Percentiles rank a stretch among this genome's conserved stretches.
phyloP scores from a whole-genome alignment of 345 rosid species.

The Aquilaria sinensis region DNA sequence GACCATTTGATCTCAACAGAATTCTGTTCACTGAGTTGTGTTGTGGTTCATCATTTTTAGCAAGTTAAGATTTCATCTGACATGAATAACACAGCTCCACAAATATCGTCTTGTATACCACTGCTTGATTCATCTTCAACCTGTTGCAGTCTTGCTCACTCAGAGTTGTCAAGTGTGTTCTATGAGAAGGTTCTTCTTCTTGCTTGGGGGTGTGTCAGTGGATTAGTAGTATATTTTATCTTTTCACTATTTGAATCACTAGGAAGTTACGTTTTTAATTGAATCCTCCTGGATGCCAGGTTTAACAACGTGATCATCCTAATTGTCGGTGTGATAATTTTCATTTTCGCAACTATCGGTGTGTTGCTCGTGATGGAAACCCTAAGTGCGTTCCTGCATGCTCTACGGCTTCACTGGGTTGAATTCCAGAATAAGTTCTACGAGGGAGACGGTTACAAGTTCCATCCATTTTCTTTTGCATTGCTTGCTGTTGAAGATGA shows the following conservation, averaged over 20 bases:
- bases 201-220: constrained; percentile 69
- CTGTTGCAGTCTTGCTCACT: constrained; percentile 82
- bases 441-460: constrained; percentile 94
- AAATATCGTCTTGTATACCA: too few species aligned
- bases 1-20: too few species aligned
- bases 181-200: constrained; percentile 93
- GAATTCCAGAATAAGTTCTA: constrained; percentile 96
- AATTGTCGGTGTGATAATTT: constrained; percentile 59
- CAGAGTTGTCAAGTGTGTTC: constrained; percentile 88
- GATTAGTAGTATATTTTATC: too few species aligned
- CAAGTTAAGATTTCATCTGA: too few species aligned
- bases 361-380: constrained; percentile 98
- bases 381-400: constrained; percentile 94
- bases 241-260: neutral
- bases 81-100: too few species aligned
- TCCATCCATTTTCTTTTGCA: constrained; percentile 69
- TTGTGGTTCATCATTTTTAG: too few species aligned
- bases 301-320: constrained; percentile 72
- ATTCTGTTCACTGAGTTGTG: too few species aligned
- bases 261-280: neutral
- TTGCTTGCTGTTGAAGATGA: constrained; percentile 49
- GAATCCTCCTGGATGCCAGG: constrained; percentile 24
- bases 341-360: constrained; percentile 82
- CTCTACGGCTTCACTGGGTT: constrained; percentile 97
- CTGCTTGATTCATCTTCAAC: constrained; percentile 2